Percentiles rank a stretch among this genome's conserved stretches.
Evolutionary conservation across 1,139 yeast species (phyloP).

Genomic region (Pneumocystis wakefieldiae): DNA sequence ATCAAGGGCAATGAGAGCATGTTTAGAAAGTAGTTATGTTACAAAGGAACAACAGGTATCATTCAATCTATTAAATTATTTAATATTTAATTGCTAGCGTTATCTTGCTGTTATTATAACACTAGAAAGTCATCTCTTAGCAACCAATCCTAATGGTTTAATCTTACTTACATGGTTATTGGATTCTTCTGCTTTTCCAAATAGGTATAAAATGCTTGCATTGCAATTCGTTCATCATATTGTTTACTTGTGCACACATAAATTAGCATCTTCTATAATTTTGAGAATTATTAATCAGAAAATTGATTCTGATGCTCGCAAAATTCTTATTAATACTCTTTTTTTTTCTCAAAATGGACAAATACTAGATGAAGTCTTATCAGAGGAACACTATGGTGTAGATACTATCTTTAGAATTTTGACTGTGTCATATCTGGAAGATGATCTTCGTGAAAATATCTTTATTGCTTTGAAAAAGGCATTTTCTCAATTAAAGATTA

Average conservation of each 20-base stretch:
- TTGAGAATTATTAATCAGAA: slow-evolving; percentile 59
- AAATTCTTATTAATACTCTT: slow-evolving; percentile 44
- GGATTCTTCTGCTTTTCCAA: slow-evolving; percentile 62
- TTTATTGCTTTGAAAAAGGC: slow-evolving; percentile 29
- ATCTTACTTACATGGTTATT: slow-evolving; percentile 83
- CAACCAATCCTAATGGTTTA: slow-evolving; percentile 77
- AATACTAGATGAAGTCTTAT: slow-evolving; percentile 36
- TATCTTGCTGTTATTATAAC: slow-evolving; percentile 71
- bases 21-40: slow-evolving; percentile 60
- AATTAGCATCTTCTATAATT: slow-evolving; percentile 70
- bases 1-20: slow-evolving; percentile 86
- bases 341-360: slow-evolving; percentile 28
- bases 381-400: slow-evolving; percentile 60
- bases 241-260: slow-evolving; percentile 60
- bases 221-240: slow-evolving; percentile 48
- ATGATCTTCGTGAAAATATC: slow-evolving; percentile 14
- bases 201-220: slow-evolving; percentile 42
- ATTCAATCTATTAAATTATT: background rate
- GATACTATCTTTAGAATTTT: slow-evolving; percentile 69
- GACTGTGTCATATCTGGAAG: slow-evolving; percentile 43
- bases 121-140: slow-evolving; percentile 63
- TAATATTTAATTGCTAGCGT: slow-evolving; percentile 19
- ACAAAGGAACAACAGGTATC: slow-evolving; percentile 44
- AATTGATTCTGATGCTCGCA: slow-evolving; percentile 48
- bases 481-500: slow-evolving; percentile 43